Base-by-base conservation (phyloP, 2,329 filamentous ascomycete genomes). In the Plectosphaerella sp. region DNA sequence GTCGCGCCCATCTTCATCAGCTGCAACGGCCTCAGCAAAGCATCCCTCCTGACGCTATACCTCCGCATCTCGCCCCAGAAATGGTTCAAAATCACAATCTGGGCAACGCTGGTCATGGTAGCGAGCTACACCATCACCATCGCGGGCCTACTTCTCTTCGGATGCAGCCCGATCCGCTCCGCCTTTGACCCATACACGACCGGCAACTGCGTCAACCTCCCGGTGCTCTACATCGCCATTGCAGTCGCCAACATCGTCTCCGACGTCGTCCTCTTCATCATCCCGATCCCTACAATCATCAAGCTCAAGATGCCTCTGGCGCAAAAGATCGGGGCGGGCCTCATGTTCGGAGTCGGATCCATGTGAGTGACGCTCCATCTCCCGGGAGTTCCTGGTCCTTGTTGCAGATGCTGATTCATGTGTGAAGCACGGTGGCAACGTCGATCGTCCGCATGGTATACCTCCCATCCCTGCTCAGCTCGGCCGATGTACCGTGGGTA, bases 211-310 rank as follows among this genome's bases (percentile, higher is more conserved):
- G 64, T 79, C 22, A 61, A 74, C 45, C 67, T 72, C 28, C 67
- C 73, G 3, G 62, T 70, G 1, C 68, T 79, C 46, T 78, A 78
- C 55, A 70, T 78, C 22, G 65, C 71, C 18, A 76, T 75, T n/a
- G 74, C 76, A 0, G 69, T 68, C 1, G 62, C 72, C 15, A 77
- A 77, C 47, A 74, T 78, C 24, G 52, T 72, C 6, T 76, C 75
- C 1, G 75, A 79, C 54, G 50, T 79, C 1, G 53, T 77, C 15
- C 69, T 76, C 5, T 73, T 75, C 45, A 56, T 67, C 0, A 62
- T 79, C 3, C 76, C 75, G 0, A 69, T 78, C 15, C 71, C 70
- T 0, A 73, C 73, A 25, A 64, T 79, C 1, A 57, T 72, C 37
- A 63, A 61, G 1, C 57, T 79, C 3, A 72, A 72, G 47, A 70